phyloP scores from a whole-genome alignment of 352 stramenopile species.

The Phytophthora citrophthora region DNA sequence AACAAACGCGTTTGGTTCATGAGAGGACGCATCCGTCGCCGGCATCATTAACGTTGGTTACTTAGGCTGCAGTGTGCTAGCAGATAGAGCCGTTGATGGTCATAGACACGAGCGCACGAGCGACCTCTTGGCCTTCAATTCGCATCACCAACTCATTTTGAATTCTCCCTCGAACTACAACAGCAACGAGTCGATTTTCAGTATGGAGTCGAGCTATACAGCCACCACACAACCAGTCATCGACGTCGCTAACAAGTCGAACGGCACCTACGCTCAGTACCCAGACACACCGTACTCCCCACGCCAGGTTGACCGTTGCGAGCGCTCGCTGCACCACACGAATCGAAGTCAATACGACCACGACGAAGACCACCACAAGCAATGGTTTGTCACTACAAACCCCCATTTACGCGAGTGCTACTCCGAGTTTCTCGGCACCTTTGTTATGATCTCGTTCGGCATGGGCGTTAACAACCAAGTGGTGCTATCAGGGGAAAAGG shows the following conservation, averaged over 20 bases:
- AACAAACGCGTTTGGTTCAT: neutral
- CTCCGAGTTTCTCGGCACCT: conserved; percentile 53
- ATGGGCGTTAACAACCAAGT: conserved; percentile 72
- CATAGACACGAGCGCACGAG: conserved; percentile 3
- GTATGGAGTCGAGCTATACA: conserved; percentile 28
- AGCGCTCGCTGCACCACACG: conserved; percentile 39
- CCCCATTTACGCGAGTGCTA: conserved; percentile 47
- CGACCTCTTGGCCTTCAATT: neutral
- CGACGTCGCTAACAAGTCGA: conserved; percentile 34
- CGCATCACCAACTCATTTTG: conserved; percentile 7
- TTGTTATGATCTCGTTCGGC: conserved; percentile 63
- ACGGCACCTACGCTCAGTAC: conserved; percentile 28
- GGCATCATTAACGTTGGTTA: conserved; percentile 3
- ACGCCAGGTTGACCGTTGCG: conserved; percentile 21
- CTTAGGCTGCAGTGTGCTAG: neutral
- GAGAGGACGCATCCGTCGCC: neutral
- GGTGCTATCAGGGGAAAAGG: conserved; percentile 44
- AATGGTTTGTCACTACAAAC: conserved; percentile 34
- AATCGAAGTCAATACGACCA: conserved; percentile 38
- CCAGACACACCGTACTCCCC: conserved; percentile 27
- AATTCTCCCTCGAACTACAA: neutral
- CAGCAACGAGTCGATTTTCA: conserved; percentile 10
- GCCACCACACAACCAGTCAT: conserved; percentile 29
- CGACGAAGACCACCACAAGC: conserved; percentile 24
- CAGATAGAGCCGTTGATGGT: neutral